Base-by-base conservation (phyloP, 345 rosid genomes). In the Rubroshorea leprosula region DNA sequence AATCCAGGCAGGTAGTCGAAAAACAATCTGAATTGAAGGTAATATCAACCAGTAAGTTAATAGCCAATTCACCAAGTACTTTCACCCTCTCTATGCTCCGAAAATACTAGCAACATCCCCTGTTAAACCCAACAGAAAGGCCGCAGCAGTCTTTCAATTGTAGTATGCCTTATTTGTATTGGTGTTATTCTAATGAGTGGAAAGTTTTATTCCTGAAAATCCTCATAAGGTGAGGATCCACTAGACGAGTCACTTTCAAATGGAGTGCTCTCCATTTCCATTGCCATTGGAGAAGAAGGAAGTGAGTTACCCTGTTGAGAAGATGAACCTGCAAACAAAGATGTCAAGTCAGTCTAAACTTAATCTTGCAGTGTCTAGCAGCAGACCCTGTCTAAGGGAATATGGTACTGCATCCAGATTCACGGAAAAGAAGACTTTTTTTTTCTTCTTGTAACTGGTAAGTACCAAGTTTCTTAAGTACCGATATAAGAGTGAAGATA, bases 181-280 rank as follows among this genome's bases (percentile, higher is more conserved):
- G 41, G 5, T 35, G 7, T 13, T 71, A 52, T 54, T 67, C 67
- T n/a, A n/a, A 35, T 35, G 43, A 51, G 20, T 23, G 12, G 49
- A 57, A 29, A 24, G 61, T 46, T 49, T 55, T 74, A 76, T 31
- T 87, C 96, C 0, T 75, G 80, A 51, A 76, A 77, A 75, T 93
- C 99, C 74, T 89, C 96, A 13, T 74, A 89, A 15, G 97, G 85
- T 5, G 94, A 82, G 48, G 95, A 82, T 43, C 80, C 92, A 45
- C 92, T 70, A 14, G 96, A 92, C 39, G 83, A 80, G 61, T 89
- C 97, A 47, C 85, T 82, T 75, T 76, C 90, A 44, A 76, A 88
- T 19, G 80, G 69, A 48, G 85, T 72, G 45, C 75, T 56, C 61
- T 93, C 97, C 71, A 76, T 76, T 17, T 85, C 97, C 68, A 76